A percentile compares a stretch with the other conserved stretches of the same genome.
These are phyloP conservation scores for Corymbia maculata DNA, from an alignment of 345 rosid species.

Conservation along the genomic window DNA sequence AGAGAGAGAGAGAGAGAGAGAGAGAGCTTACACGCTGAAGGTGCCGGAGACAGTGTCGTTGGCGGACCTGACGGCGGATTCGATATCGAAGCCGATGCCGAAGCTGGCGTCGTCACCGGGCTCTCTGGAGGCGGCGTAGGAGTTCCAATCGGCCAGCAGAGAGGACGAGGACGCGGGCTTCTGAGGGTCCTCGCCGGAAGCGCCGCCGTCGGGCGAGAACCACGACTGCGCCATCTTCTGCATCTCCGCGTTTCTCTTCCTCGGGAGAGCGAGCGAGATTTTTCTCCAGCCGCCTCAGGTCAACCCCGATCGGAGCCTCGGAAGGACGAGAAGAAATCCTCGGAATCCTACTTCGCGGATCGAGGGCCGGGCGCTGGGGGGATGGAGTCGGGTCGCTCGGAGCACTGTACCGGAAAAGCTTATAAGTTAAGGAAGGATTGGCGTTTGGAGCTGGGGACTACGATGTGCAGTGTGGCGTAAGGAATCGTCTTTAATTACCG, in stretches of 20 bases:
- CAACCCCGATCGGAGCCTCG: background rate
- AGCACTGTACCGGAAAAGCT: background rate
- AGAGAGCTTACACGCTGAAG: slow-evolving; percentile 52
- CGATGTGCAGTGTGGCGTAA: background rate
- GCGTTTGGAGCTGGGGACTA: background rate
- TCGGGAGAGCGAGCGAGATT: background rate
- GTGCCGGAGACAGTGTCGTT: slow-evolving; percentile 72
- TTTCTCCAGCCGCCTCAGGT: background rate
- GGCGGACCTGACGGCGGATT: slow-evolving; percentile 79
- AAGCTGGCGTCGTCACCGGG: slow-evolving; percentile 22
- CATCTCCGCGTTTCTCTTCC: background rate
- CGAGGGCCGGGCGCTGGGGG: rapidly evolving
- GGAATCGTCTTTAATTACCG: background rate
- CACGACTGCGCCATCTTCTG: slow-evolving; percentile 48
- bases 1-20: background rate
- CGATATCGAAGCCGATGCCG: slow-evolving; percentile 60
- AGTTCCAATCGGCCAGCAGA: slow-evolving; percentile 72
- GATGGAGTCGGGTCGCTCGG: background rate
- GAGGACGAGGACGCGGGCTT: slow-evolving; percentile 39
- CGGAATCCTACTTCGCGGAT: background rate
- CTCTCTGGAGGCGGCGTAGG: slow-evolving; percentile 58
- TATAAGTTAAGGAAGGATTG: background rate
- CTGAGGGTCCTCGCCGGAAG: slow-evolving; percentile 5
- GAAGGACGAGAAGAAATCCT: background rate
- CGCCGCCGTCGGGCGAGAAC: slow-evolving; percentile 32